Evolutionary conservation across 2,329 filamentous ascomycete genomes (phyloP).

Genomic region (Trematosphaeria pertusa): DNA sequence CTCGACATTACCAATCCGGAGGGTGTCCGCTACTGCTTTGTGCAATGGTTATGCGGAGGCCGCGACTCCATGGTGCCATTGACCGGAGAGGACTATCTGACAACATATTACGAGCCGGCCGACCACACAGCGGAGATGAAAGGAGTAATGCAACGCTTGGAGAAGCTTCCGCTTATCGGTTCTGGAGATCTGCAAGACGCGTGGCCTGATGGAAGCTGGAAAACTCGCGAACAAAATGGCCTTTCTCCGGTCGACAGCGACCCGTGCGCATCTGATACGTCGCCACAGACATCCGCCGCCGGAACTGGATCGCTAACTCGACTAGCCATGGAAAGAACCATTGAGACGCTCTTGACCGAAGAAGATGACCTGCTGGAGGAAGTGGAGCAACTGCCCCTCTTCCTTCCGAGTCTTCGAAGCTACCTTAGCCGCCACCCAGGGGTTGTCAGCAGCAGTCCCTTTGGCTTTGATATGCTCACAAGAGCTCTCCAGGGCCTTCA

Average conservation of each 20-base stretch:
- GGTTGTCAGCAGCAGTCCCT: neutral
- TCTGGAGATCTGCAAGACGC: neutral
- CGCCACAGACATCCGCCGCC: neutral
- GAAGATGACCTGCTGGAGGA: neutral
- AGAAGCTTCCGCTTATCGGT: neutral
- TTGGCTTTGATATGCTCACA: conserved; percentile 4
- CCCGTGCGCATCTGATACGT: too few relatives aligned
- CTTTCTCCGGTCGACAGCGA: neutral
- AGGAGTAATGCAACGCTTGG: neutral
- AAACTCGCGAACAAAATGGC: neutral
- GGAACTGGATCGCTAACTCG: neutral
- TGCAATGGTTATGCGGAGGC: too few relatives aligned
- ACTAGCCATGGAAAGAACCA: conserved; percentile 4
- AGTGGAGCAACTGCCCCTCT: conserved; percentile 7
- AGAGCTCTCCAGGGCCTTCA: neutral
- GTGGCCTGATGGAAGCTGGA: neutral
- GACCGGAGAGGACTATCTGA: conserved; percentile 5
- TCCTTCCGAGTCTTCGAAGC: neutral
- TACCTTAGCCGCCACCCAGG: neutral
- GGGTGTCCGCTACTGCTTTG: conserved; percentile 25
- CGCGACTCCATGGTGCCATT: conserved; percentile 9
- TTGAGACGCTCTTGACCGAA: conserved; percentile 10
- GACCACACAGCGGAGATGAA: neutral
- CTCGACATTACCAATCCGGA: conserved; percentile 25
- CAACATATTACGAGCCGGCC: neutral